Evolutionary conservation across 1,139 yeast genomes (phyloP).

Genomic region (Arxiozyma telluris): DNA sequence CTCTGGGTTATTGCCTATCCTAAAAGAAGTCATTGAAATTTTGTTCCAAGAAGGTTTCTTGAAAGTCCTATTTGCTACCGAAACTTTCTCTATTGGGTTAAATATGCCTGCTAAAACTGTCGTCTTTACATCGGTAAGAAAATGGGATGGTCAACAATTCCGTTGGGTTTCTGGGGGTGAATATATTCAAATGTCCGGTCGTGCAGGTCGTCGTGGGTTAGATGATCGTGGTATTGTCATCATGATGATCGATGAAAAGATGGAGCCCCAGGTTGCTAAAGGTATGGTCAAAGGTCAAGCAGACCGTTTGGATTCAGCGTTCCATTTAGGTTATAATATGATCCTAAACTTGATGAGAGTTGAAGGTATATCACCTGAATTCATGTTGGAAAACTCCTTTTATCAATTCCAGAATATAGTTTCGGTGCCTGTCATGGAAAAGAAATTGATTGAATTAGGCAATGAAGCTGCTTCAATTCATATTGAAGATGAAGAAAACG

Average conservation of each 20-base stretch:
- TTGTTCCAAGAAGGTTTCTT: conserved; percentile 92
- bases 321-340: conserved; percentile 96
- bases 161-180: conserved; percentile 99
- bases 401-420: conserved; percentile 92
- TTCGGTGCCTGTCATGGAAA: conserved; percentile 77
- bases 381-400: conserved; percentile 89
- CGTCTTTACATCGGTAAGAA: conserved; percentile 92
- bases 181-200: conserved; percentile 98
- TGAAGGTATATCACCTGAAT: conserved; percentile 97
- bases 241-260: conserved; percentile 97
- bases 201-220: conserved; percentile 99
- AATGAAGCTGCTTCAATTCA: conserved; percentile 40
- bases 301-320: conserved; percentile 90
- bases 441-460: conserved; percentile 46
- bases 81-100: conserved; percentile 94
- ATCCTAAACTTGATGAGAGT: conserved; percentile 90
- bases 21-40: conserved; percentile 94
- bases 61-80: conserved; percentile 93
- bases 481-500: conserved; percentile 64
- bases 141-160: conserved; percentile 95
- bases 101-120: conserved; percentile 99
- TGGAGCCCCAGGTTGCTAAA: conserved; percentile 98
- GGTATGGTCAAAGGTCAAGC: conserved; percentile 99
- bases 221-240: conserved; percentile 98
- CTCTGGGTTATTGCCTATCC: conserved; percentile 88